Evolutionary conservation across 2,329 filamentous ascomycete species (phyloP).

Genomic region (Fusarium stilboides): DNA sequence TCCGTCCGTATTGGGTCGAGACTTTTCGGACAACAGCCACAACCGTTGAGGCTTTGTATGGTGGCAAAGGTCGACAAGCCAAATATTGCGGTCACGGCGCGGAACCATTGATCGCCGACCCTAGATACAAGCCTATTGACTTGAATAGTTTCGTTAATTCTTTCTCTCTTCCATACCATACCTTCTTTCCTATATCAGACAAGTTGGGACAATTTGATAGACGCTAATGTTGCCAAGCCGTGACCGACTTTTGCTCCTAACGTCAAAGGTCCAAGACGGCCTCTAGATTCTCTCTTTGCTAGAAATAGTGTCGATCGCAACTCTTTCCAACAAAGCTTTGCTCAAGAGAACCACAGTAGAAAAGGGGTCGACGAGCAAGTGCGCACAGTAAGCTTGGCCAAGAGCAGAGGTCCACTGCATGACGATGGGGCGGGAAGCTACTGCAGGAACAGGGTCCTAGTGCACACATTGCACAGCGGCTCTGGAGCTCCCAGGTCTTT

Average conservation of each 20-base stretch:
- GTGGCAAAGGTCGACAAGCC: slow-evolving; percentile 11
- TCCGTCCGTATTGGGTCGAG: slow-evolving; percentile 24
- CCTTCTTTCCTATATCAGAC: slow-evolving; percentile 1
- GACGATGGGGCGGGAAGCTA: slow-evolving; percentile 47
- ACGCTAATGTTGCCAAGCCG: slow-evolving; percentile 28
- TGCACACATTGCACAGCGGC: slow-evolving; percentile 32
- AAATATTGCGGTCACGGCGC: background rate
- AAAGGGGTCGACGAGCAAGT: slow-evolving; percentile 27
- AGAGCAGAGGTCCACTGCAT: slow-evolving; percentile 43
- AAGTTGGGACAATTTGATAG: slow-evolving; percentile 8
- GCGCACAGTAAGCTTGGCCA: slow-evolving; percentile 32
- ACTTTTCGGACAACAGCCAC: slow-evolving; percentile 32
- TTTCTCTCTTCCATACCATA: background rate
- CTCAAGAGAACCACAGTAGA: slow-evolving; percentile 18
- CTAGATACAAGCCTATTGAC: slow-evolving; percentile 6
- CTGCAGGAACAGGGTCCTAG: slow-evolving; percentile 50
- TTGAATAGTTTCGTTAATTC: slow-evolving; percentile 16
- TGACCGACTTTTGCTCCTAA: slow-evolving; percentile 25
- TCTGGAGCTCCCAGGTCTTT: slow-evolving; percentile 27
- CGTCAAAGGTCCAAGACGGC: slow-evolving; percentile 15
- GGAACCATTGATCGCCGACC: slow-evolving; percentile 13
- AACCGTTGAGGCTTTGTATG: slow-evolving; percentile 38
- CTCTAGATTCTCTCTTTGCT: slow-evolving; percentile 26
- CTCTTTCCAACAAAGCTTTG: slow-evolving; percentile 14
- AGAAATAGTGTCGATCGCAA: slow-evolving; percentile 28